Conservation (phyloP, 805 yeast species). For the Metschnikowia cerradonensis region DNA sequence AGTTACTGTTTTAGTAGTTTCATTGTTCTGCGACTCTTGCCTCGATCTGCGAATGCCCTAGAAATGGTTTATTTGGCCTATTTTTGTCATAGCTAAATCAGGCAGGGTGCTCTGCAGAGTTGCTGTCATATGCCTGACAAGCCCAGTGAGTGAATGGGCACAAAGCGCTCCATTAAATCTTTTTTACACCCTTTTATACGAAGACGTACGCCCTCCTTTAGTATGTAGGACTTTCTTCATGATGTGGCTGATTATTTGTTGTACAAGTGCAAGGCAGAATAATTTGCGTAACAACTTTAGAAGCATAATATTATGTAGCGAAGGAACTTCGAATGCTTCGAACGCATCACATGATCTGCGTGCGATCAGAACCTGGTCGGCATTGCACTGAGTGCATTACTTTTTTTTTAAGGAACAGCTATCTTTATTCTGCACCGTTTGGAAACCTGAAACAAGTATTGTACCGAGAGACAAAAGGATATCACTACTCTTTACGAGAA, state of each 20-base stretch:
- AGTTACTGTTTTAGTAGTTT: background rate
- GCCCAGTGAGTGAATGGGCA: background rate
- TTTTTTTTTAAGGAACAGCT: background rate
- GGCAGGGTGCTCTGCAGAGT: background rate
- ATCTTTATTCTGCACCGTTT: background rate
- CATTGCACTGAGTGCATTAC: constrained; percentile 1
- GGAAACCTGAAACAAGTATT: background rate
- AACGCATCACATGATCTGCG: constrained; percentile 5
- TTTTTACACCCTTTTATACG: background rate
- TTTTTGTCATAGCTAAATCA: background rate
- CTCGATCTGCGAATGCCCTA: background rate
- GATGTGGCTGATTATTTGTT: background rate
- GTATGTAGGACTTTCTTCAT: background rate
- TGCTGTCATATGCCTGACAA: background rate
- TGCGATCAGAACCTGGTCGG: constrained; percentile 3
- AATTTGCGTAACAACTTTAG: background rate
- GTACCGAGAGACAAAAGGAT: background rate
- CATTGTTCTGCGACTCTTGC: background rate
- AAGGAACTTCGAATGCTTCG: background rate
- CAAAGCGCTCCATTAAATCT: background rate
- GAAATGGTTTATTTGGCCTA: background rate
- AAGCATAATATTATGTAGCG: background rate
- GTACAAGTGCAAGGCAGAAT: background rate
- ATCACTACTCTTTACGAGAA: background rate
- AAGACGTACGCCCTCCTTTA: background rate